Base-by-base conservation (phyloP, 1,284 basidiomycete species). In the Trametes versicolor region DNA sequence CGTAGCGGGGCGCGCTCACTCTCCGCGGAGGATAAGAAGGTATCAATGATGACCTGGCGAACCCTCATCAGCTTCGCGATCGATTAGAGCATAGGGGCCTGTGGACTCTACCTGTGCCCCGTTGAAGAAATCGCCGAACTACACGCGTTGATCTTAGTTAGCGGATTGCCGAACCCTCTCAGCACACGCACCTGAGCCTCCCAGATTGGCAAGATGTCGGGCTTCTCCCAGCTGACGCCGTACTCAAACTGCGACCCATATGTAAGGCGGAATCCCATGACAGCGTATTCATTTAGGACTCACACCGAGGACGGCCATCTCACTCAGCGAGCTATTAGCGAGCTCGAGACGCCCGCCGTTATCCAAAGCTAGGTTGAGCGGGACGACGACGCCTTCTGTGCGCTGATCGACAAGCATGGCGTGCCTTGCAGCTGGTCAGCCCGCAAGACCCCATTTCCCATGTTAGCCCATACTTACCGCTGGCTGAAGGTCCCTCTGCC, bases 121-220 rank as follows among this genome's bases (percentile, higher is more conserved):
- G 73, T 97, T 96, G 80, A 93, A 91, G 78, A 97, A 97, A 76
- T 96, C 95, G n/a, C 94, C 94, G 72, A 93, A 93, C 87, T 90
- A 64, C 21, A 34, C n/a, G 51, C 55, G 58, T n/a, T 43, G 48
- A 47, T 47, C 55, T 66, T 47, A 55, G 55, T 41, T 36, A n/a
- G 61, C 4, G n/a, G 29, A 32, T n/a, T 34, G 41, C 27, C 53
- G 43, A 32, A 39, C 32, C 41, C 64, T 51, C 52, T 37, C 50
- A 48, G 29, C 25, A 27, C 6, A 37, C 37, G 52, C 67, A 87
- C 88, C 81, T 96, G 95, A 2, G 94, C 94, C 76, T 97, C 95
- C 95, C 95, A 96, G 49, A 97, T 93, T 0, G 93, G 87, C 55
- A 97, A 78, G 36, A 96, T 75, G 64, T 87, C 84, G 0, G 94